Conservation (phyloP, 192 early-diverging fungal genomes). For the Haplosporangium gracile region DNA sequence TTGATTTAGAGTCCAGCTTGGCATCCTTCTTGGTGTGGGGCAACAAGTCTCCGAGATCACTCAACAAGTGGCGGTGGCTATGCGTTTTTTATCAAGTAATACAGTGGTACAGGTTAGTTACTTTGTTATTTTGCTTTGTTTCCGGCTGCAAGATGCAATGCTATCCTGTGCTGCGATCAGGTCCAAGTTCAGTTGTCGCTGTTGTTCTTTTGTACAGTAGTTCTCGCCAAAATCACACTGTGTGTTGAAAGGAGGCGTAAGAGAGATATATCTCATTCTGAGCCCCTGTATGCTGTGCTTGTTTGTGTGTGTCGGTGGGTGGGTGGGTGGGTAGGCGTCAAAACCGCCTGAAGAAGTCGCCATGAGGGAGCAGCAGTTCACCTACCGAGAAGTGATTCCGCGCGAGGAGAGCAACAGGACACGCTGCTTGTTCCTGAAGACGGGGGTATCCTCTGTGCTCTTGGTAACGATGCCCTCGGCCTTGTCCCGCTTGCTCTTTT, state of each 20-base stretch:
- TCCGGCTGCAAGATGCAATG: not conserved
- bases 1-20: constrained; percentile 94
- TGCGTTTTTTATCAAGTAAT: not conserved
- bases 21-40: constrained; percentile 97
- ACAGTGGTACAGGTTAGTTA: not conserved
- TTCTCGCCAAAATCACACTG: too few species aligned
- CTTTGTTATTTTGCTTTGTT: not conserved
- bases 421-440: constrained; percentile 88
- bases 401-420: constrained; percentile 91
- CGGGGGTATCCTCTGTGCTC: constrained; percentile 59
- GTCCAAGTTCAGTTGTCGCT: too few species aligned
- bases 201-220: too few species aligned
- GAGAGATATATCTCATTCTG: too few species aligned
- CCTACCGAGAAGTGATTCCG: constrained; percentile 86
- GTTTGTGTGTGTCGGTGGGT: too few species aligned
- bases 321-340: not conserved
- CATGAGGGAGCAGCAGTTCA: not conserved
- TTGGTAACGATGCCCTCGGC: constrained; percentile 39
- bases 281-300: too few species aligned
- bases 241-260: too few species aligned
- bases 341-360: not conserved
- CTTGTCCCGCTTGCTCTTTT: constrained; percentile 50
- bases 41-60: constrained; percentile 87
- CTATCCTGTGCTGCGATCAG: too few species aligned
- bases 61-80: constrained; percentile 94